These are phyloP conservation scores for Hyphopichia fennica DNA, from an alignment of 1,139 yeast genomes.

Conservation along the genomic window DNA sequence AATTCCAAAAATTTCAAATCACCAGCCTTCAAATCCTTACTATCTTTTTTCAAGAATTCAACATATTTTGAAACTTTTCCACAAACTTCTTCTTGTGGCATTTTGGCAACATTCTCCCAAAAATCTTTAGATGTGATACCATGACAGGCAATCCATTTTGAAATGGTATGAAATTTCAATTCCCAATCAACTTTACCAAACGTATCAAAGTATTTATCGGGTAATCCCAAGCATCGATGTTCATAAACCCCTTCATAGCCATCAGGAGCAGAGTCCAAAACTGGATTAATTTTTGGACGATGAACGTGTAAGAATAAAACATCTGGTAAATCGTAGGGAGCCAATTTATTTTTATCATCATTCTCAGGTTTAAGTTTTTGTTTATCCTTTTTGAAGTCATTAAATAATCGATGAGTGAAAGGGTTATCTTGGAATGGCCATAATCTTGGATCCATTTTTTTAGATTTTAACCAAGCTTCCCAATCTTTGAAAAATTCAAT, in stretches of 20 bases:
- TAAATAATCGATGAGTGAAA: slow-evolving; percentile 21
- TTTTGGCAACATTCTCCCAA: slow-evolving; percentile 21
- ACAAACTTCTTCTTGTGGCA: slow-evolving; percentile 25
- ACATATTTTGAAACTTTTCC: slow-evolving; percentile 23
- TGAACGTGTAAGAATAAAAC: slow-evolving; percentile 42
- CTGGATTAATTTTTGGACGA: slow-evolving; percentile 41
- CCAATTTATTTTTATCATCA: not conserved
- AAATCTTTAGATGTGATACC: slow-evolving; percentile 23
- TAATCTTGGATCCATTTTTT: slow-evolving; percentile 28
- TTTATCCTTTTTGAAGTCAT: slow-evolving; percentile 19
- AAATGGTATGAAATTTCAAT: slow-evolving; percentile 33
- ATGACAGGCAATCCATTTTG: slow-evolving; percentile 37
- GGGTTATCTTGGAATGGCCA: slow-evolving; percentile 31
- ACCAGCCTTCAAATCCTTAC: slow-evolving; percentile 12
- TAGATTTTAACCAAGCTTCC: slow-evolving; percentile 23
- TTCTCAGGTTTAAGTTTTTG: slow-evolving; percentile 6
- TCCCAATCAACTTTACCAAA: slow-evolving; percentile 32
- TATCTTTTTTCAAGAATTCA: slow-evolving; percentile 24
- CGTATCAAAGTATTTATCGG: slow-evolving; percentile 13
- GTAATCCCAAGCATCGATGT: slow-evolving; percentile 23
- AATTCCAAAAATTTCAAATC: slow-evolving; percentile 1
- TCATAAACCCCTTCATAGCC: slow-evolving; percentile 16
- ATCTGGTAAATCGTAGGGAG: slow-evolving; percentile 19
- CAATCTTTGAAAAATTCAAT: slow-evolving; percentile 24
- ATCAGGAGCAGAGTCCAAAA: slow-evolving; percentile 20